phyloP scores from a whole-genome alignment of 306 rosid genomes.

The Crataegus laevigata region DNA sequence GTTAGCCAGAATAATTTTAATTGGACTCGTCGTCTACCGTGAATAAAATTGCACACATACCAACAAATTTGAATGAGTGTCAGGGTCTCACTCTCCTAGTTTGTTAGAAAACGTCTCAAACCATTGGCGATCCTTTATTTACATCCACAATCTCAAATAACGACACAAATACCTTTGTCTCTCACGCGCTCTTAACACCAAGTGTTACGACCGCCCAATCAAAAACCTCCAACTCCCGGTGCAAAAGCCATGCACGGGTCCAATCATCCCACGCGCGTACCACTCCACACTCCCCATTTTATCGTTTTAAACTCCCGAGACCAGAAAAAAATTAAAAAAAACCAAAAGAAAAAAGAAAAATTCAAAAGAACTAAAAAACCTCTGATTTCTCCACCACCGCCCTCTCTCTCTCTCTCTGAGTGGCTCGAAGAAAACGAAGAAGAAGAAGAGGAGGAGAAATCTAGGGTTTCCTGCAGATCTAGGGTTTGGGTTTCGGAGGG shows the following conservation, averaged over 20 bases:
- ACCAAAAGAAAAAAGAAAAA: slow-evolving; percentile 1
- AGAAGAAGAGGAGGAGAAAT: slow-evolving; percentile 13
- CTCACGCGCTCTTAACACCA: neutral
- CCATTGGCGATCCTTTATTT: neutral
- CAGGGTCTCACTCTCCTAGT: too few species aligned
- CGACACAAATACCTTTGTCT: neutral
- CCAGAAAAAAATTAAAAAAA: neutral
- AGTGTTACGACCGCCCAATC: neutral
- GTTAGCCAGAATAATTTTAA: too few species aligned
- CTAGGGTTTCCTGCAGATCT: slow-evolving; percentile 43
- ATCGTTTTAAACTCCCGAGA: neutral
- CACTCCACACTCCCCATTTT: neutral
- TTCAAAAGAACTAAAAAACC: neutral
- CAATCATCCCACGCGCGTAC: neutral
- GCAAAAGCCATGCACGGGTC: neutral
- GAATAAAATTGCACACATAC: too few species aligned
- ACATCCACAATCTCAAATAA: neutral
- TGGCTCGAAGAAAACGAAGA: slow-evolving; percentile 6
- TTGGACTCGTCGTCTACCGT: rapidly evolving
- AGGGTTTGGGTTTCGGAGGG: slow-evolving; percentile 38
- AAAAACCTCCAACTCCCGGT: neutral
- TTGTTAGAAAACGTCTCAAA: too few species aligned
- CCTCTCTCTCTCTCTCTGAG: slow-evolving; percentile 1
- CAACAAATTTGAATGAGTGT: neutral
- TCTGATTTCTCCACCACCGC: slow-evolving; percentile 47